Evolutionary conservation across 129 eudicot genomes (phyloP).

Genomic region (Pittosporum tobira): DNA sequence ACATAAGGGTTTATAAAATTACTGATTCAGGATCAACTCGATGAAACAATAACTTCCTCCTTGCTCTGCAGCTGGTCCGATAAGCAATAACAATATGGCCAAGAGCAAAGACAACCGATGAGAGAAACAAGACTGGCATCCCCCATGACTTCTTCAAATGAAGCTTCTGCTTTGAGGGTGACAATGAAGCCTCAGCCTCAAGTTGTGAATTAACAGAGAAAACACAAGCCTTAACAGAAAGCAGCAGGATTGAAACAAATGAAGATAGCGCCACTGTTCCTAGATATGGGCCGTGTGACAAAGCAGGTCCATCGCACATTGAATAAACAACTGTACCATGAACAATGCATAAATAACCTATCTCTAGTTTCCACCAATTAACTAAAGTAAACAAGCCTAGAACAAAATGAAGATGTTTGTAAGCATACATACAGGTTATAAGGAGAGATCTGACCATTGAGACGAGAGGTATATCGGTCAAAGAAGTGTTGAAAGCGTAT

Average conservation of each 20-base stretch:
- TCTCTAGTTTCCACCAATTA: too few relatives aligned
- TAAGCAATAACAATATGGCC: conserved; percentile 96
- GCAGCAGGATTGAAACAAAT: conserved; percentile 56
- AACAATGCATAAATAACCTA: too few relatives aligned
- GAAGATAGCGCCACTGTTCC: conserved; percentile 87
- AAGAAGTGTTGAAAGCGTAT: conserved; percentile 72
- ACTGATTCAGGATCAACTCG: conserved; percentile 91
- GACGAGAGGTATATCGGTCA: conserved; percentile 78
- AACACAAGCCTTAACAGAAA: conserved; percentile 80
- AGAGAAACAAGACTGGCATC: conserved; percentile 90
- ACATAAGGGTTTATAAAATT: conserved; percentile 13
- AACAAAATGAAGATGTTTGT: too few relatives aligned
- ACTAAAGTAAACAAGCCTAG: too few relatives aligned
- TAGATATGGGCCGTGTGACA: conserved; percentile 89
- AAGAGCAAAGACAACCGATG: conserved; percentile 94
- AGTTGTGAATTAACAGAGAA: conserved; percentile 81
- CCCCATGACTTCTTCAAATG: conserved; percentile 98
- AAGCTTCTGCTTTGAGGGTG: conserved; percentile 63
- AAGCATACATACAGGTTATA: conserved; percentile 80
- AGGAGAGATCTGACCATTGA: conserved; percentile 83
- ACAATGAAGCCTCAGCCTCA: conserved; percentile 72
- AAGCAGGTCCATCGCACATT: conserved; percentile 73
- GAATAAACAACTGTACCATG: conserved; percentile 67
- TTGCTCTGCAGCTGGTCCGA: conserved; percentile 85
- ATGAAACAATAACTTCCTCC: conserved; percentile 80